Percentiles rank a stretch among this genome's conserved stretches.
phyloP scores from a whole-genome alignment of 768 basidiomycete genomes.

The Phaeolepiota aurea region DNA sequence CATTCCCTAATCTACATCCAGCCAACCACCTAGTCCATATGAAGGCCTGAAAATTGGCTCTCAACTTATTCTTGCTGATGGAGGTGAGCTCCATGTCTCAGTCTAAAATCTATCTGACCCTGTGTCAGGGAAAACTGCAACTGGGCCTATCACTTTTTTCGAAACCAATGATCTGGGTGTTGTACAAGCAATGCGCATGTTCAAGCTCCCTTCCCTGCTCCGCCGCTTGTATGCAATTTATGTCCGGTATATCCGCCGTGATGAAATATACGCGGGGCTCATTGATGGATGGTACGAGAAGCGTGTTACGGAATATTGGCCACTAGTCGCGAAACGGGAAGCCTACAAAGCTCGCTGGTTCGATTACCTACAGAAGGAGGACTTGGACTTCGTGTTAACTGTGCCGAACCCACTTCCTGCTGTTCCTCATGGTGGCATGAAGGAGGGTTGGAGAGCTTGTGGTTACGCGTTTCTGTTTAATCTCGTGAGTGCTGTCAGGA shows the following conservation, averaged over 20 bases:
- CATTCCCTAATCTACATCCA: constrained; percentile 7
- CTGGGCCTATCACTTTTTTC: constrained; percentile 22
- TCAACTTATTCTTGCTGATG: constrained; percentile 44
- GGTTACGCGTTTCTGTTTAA: constrained; percentile 61
- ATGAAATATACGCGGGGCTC: constrained; percentile 44
- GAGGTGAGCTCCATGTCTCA: constrained; percentile 24
- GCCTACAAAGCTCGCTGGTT: constrained; percentile 33
- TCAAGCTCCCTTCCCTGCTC: constrained; percentile 38
- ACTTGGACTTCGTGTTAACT: constrained; percentile 51
- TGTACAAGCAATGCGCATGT: constrained; percentile 24
- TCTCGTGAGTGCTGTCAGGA: constrained; percentile 26
- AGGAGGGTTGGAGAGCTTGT: constrained; percentile 40
- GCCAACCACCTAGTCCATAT: constrained; percentile 37
- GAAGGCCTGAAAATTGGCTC: constrained; percentile 45
- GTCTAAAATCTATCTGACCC: too few species aligned
- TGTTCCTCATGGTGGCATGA: constrained; percentile 44
- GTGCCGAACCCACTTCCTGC: constrained; percentile 52
- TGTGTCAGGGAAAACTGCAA: constrained; percentile 18
- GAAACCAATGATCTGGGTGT: constrained; percentile 46
- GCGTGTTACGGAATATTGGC: constrained; percentile 34
- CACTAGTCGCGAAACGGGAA: constrained; percentile 38
- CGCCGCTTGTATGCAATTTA: constrained; percentile 43
- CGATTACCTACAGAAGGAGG: constrained; percentile 27
- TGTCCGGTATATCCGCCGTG: constrained; percentile 40
- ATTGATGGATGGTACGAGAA: constrained; percentile 39